Percentiles rank a stretch among this genome's conserved stretches.
phyloP scores from a whole-genome alignment of 2,329 filamentous ascomycete species.

The Chaetomium globosum region DNA sequence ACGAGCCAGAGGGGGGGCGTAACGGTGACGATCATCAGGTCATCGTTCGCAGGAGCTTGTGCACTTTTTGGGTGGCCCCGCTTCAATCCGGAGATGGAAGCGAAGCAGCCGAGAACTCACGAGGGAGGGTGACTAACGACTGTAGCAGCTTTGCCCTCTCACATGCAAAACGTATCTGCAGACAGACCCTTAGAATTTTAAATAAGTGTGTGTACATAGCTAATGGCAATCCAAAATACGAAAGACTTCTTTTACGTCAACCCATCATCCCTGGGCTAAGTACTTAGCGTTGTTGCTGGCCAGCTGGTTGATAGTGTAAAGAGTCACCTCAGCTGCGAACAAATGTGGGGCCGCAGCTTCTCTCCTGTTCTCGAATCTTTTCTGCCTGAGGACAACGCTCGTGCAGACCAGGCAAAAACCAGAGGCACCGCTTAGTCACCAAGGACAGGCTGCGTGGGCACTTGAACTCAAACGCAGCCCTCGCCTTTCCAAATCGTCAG shows the following conservation, averaged over 20 bases:
- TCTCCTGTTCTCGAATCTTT: conserved; percentile 3
- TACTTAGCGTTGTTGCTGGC: neutral
- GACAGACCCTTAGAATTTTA: neutral
- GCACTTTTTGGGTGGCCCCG: conserved; percentile 26
- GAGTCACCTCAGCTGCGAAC: neutral
- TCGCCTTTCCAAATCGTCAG: neutral
- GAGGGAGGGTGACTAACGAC: conserved; percentile 12
- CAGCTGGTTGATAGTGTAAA: neutral
- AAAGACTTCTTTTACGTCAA: neutral
- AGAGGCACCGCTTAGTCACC: conserved; percentile 15
- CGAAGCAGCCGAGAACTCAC: conserved; percentile 25
- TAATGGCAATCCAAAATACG: too few species aligned
- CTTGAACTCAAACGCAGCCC: neutral
- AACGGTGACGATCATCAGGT: conserved; percentile 37
- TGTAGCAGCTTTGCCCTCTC: neutral
- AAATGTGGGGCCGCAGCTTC: conserved; percentile 18
- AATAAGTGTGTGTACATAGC: neutral
- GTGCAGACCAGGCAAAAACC: neutral
- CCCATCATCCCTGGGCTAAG: neutral
- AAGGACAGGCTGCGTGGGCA: neutral
- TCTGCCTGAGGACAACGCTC: conserved; percentile 8
- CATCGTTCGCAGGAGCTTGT: conserved; percentile 22
- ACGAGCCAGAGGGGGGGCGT: conserved; percentile 26
- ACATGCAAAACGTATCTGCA: conserved; percentile 11
- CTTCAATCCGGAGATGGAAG: conserved; percentile 24